Base-by-base conservation (phyloP, 352 stramenopile genomes). In the Albugo candida region DNA sequence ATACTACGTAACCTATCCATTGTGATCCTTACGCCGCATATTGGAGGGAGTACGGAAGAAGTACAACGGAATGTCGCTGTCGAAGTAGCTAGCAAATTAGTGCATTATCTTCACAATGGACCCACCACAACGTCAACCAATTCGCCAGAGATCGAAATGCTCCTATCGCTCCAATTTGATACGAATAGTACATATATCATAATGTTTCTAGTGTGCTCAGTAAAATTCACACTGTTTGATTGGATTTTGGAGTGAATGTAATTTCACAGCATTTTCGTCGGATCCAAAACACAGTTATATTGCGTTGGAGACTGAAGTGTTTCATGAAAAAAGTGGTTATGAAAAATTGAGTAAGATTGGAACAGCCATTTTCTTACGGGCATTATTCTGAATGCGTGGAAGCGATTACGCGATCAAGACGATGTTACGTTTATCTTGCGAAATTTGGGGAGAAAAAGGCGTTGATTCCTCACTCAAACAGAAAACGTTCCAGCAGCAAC, bases 11-110 rank as follows among this genome's bases (percentile, higher is more conserved):
- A 87, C 41, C 76, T 97, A 58, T 67, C 81, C 16, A 97, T 96
- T 58, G 70, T 95, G 45, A 91, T 97, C 48, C 65, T 95, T 41
- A 88, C 95, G 40, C 92, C 92, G 2, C 92, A 98, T 58, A 91
- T 98, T 53, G 92, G 92, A 41, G 92, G 89, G n/a, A 96, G 81
- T 45, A 98, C 92, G 11, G 85, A 93, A 56, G 92, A 98, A 61
- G 91, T 91, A 1, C 89, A 98, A 68, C 85, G 92, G 31, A 88
- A 88, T 59, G 84, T 88, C 49, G 76, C 76, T 12, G 71, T 83
- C 20, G 75, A 87, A 55, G 75, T 87, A 27, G 71, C 75, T 5
- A 73, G 59, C 13, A 87, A 87, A 50, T 55, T 87, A 17, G 70
- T 87, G 53, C 75, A 70, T 13, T 87, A 83, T 60, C 67, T 87